These are phyloP conservation scores for Tribonema minus DNA, from an alignment of 108 stramenopile species.

Conservation along the genomic window DNA sequence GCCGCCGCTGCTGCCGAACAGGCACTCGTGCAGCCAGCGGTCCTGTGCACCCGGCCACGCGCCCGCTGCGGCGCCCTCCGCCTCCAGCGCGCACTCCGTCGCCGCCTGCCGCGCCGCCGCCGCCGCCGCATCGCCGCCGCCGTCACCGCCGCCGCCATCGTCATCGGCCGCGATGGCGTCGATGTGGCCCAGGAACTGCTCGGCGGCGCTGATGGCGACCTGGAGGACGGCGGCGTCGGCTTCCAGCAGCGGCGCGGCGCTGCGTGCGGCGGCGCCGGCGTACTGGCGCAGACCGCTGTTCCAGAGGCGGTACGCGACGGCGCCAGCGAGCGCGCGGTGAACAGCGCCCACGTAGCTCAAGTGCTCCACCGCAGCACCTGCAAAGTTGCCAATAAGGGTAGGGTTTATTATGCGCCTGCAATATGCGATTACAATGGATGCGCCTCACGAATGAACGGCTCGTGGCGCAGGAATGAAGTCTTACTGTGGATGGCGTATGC, in stretches of 20 bases:
- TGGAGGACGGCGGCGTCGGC: too few species aligned
- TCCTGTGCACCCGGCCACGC: slow-evolving; percentile 22
- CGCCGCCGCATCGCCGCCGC: not conserved
- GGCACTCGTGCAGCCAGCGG: slow-evolving; percentile 23
- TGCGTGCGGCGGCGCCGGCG: not conserved
- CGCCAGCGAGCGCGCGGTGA: not conserved
- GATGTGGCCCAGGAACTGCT: too few species aligned
- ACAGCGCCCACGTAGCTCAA: slow-evolving; percentile 9
- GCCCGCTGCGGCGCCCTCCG: not conserved
- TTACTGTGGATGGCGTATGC: too few species aligned
- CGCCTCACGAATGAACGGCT: too few species aligned
- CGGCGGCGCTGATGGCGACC: too few species aligned
- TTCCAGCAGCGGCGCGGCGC: too few species aligned
- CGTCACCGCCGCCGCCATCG: not conserved
- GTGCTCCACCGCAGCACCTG: slow-evolving; percentile 35
- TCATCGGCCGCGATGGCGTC: too few species aligned
- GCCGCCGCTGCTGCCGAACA: too few species aligned
- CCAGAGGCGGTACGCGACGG: slow-evolving; percentile 20
- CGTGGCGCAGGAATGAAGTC: too few species aligned
- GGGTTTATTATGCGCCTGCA: too few species aligned
- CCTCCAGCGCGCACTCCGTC: not conserved
- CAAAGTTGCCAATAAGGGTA: too few species aligned
- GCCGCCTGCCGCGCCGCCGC: not conserved
- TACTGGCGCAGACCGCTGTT: slow-evolving; percentile 11
- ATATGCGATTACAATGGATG: too few species aligned